phyloP scores from a whole-genome alignment of 495 filamentous ascomycete genomes.

The Aspergillus haitiensis region DNA sequence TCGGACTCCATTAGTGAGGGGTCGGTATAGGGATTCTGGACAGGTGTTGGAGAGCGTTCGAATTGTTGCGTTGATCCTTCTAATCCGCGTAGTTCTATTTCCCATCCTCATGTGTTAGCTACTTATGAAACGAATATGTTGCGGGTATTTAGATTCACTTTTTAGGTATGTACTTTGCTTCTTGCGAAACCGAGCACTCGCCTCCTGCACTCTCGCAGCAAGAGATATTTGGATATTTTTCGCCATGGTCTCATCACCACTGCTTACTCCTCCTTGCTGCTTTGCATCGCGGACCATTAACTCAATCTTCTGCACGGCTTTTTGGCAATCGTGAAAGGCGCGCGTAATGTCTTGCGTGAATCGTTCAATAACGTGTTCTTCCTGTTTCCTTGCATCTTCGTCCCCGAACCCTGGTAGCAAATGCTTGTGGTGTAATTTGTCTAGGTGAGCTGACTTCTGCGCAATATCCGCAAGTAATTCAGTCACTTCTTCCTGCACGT shows the following conservation, averaged over 20 bases:
- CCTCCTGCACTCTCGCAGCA: constrained; percentile 84
- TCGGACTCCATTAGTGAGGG: constrained; percentile 87
- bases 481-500: constrained; percentile 90
- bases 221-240: constrained; percentile 92
- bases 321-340: constrained; percentile 86
- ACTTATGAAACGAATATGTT: not conserved
- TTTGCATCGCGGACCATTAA: constrained; percentile 76
- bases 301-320: constrained; percentile 81
- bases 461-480: constrained; percentile 80
- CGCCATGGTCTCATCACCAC: constrained; percentile 89
- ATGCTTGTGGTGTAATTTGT: constrained; percentile 94
- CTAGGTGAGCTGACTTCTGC: constrained; percentile 76
- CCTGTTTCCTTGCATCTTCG: constrained; percentile 76
- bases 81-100: constrained; percentile 78
- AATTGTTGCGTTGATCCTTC: constrained; percentile 63
- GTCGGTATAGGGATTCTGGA: constrained; percentile 66
- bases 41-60: constrained; percentile 63
- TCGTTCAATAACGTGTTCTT: constrained; percentile 86
- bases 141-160: constrained; percentile 54
- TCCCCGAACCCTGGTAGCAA: constrained; percentile 96
- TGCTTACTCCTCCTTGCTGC: constrained; percentile 65
- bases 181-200: constrained; percentile 89
- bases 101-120: constrained; percentile 15
- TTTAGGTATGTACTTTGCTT: constrained; percentile 96
- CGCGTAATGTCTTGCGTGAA: constrained; percentile 87